Evolutionary conservation across 495 filamentous ascomycete genomes (phyloP).

Genomic region (Usnea hakonensis): DNA sequence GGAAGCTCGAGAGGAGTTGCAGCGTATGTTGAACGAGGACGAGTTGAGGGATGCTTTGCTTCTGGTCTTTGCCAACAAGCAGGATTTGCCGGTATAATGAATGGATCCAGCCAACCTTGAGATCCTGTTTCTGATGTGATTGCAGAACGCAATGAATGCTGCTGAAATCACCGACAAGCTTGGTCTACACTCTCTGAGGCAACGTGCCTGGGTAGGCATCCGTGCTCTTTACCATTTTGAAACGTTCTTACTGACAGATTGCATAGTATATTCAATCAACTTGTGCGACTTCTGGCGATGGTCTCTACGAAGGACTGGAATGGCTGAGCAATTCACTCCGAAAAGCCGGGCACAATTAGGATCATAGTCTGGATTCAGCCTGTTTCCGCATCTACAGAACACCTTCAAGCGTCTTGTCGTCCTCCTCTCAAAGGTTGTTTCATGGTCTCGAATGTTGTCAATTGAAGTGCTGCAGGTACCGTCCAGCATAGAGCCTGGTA

Average conservation of each 20-base stretch:
- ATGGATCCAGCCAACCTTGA: not conserved
- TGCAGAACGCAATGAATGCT: slow-evolving; percentile 96
- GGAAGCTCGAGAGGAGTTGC: slow-evolving; percentile 97
- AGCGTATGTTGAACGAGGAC: slow-evolving; percentile 99
- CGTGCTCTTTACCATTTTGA: not conserved
- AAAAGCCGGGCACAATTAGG: slow-evolving; percentile 79
- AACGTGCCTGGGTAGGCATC: slow-evolving; percentile 89
- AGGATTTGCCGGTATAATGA: slow-evolving; percentile 89
- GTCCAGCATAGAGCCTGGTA: slow-evolving; percentile 12
- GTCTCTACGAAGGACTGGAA: slow-evolving; percentile 99
- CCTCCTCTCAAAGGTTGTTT: slow-evolving; percentile 10
- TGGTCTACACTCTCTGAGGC: slow-evolving; percentile 94
- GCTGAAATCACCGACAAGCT: slow-evolving; percentile 99
- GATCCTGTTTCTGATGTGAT: slow-evolving; percentile 12
- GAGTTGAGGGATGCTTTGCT: slow-evolving; percentile 96
- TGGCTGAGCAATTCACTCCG: slow-evolving; percentile 95
- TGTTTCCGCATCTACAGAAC: slow-evolving; percentile 15
- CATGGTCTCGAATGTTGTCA: slow-evolving; percentile 20
- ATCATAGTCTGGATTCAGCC: slow-evolving; percentile 8
- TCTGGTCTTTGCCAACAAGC: slow-evolving; percentile 99
- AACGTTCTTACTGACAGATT: slow-evolving; percentile 20
- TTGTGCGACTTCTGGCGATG: slow-evolving; percentile 97
- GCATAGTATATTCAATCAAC: slow-evolving; percentile 97
- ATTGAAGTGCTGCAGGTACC: slow-evolving; percentile 20
- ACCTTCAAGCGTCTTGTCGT: slow-evolving; percentile 17